Percentiles rank a stretch among this genome's conserved stretches.
phyloP scores from a whole-genome alignment of 2,329 filamentous ascomycete species.

The Pezicula carpinea region DNA sequence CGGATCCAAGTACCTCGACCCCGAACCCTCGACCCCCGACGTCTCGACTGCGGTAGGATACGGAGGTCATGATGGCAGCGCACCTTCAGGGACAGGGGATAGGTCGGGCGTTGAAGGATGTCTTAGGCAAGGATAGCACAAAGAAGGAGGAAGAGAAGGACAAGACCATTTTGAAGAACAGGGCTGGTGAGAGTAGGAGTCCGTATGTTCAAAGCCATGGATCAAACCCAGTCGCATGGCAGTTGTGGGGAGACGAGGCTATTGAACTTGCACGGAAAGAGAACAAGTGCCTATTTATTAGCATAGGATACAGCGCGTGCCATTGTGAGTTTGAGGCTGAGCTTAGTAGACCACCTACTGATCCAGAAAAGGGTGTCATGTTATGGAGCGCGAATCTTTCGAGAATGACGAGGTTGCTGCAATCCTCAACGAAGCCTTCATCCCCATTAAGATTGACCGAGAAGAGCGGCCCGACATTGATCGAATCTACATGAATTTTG shows the following conservation, averaged over 20 bases:
- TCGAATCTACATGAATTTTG: constrained; percentile 96
- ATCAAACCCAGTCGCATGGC: constrained; percentile 85
- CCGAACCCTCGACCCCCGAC: too few species aligned
- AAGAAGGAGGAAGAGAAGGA: constrained; percentile 14
- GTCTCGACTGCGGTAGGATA: too few species aligned
- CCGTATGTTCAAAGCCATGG: constrained; percentile 71
- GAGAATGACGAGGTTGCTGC: constrained; percentile 74
- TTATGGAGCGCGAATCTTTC: constrained; percentile 92
- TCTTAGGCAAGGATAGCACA: background rate
- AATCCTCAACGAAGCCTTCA: constrained; percentile 80
- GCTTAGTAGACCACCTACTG: background rate
- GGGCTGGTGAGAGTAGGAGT: constrained; percentile 56
- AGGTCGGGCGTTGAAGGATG: constrained; percentile 18
- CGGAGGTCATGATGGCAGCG: constrained; percentile 21
- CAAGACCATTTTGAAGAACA: constrained; percentile 41
- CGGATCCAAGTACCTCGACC: too few species aligned
- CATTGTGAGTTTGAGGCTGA: constrained; percentile 62
- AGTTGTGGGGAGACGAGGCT: constrained; percentile 75
- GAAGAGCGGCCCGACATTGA: constrained; percentile 94
- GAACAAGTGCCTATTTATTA: constrained; percentile 87
- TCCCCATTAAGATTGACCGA: constrained; percentile 88
- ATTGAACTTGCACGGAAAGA: constrained; percentile 71
- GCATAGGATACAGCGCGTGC: constrained; percentile 92
- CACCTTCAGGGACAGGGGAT: constrained; percentile 23
- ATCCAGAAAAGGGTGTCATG: constrained; percentile 62